Evolutionary conservation across 176 grass and related monocot species (phyloP).

Genomic region (Urochloa ruziziensis): DNA sequence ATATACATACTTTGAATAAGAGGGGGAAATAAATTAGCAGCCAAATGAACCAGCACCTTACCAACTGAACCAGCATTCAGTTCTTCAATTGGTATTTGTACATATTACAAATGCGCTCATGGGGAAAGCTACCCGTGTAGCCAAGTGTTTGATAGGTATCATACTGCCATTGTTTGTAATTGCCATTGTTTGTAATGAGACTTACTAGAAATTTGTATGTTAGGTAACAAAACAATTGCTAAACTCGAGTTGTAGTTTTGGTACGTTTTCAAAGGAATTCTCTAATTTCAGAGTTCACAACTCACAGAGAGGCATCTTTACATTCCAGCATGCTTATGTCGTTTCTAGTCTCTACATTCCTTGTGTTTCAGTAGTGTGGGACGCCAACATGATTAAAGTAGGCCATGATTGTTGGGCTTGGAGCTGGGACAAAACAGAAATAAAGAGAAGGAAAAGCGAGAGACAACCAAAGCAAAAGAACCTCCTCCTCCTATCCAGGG

Average conservation of each 20-base stretch:
- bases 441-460: not conserved
- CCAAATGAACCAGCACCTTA: no score
- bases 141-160: no score
- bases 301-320: not conserved
- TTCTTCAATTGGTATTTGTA: no score
- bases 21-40: no score
- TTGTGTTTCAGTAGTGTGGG: not conserved
- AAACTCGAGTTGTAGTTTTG: not conserved
- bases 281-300: not conserved
- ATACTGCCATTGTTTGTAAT: no score
- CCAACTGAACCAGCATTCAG: no score
- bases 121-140: no score
- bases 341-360: not conserved
- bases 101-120: no score
- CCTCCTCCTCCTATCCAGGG: not conserved
- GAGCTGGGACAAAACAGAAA: not conserved
- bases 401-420: not conserved
- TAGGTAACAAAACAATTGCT: no score
- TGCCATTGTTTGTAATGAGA: no score
- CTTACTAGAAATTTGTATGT: no score
- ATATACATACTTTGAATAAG: no score
- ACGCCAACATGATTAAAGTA: not conserved
- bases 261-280: not conserved
- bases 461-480: slow-evolving; percentile 16
- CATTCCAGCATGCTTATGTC: not conserved